Percentiles rank a stretch among this genome's conserved stretches.
These are phyloP conservation scores for Candida krabiensis DNA, from an alignment of 805 yeast species.

Conservation along the genomic window DNA sequence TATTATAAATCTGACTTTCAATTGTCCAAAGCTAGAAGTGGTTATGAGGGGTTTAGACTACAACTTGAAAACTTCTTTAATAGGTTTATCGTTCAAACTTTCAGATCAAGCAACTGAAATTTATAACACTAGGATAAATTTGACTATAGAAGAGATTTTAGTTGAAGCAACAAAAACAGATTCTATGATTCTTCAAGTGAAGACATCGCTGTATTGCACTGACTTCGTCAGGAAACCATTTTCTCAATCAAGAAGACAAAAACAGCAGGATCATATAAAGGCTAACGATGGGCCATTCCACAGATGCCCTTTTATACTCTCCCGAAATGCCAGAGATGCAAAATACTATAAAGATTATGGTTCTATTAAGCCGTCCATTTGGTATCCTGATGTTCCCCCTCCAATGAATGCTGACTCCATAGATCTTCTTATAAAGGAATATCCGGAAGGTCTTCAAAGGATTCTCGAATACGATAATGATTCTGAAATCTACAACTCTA, in stretches of 20 bases:
- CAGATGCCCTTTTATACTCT: constrained; percentile 70
- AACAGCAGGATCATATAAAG: constrained; percentile 66
- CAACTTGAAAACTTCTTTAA: constrained; percentile 23
- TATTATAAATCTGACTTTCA: constrained; percentile 62
- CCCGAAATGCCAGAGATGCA: constrained; percentile 45
- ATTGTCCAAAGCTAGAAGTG: constrained; percentile 47
- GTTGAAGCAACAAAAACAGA: constrained; percentile 23
- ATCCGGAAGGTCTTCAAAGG: constrained; percentile 24
- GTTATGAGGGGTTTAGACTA: constrained; percentile 38
- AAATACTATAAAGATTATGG: constrained; percentile 51
- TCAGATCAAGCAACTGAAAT: constrained; percentile 72
- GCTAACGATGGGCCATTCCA: constrained; percentile 83
- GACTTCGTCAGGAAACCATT: constrained; percentile 57
- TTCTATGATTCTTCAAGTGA: constrained; percentile 38
- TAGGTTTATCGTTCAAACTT: constrained; percentile 38
- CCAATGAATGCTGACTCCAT: constrained; percentile 56
- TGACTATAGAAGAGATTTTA: constrained; percentile 49
- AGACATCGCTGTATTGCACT: constrained; percentile 60
- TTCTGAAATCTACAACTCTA: constrained; percentile 6
- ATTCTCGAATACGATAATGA: constrained; percentile 12
- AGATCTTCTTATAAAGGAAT: constrained; percentile 39
- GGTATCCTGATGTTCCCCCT: constrained; percentile 61
- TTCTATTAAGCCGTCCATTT: constrained; percentile 55
- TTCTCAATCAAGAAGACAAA: constrained; percentile 42
- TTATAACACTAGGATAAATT: constrained; percentile 55